Percentiles rank a stretch among this genome's conserved stretches.
Evolutionary conservation across 768 basidiomycete species (phyloP).

Genomic region (Pleurotus tuber-regium): DNA sequence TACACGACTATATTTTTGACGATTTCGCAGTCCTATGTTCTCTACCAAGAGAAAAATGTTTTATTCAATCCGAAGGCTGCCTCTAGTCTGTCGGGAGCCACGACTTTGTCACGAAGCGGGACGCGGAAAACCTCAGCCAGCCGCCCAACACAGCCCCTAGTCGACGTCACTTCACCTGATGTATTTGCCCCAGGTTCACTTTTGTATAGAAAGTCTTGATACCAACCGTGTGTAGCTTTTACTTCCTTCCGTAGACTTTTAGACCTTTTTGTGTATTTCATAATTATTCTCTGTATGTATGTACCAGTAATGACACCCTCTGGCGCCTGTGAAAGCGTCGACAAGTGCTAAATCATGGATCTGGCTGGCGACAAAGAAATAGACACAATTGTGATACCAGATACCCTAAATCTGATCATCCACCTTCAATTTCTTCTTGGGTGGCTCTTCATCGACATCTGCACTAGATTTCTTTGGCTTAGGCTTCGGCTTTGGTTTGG

Average conservation of each 20-base stretch:
- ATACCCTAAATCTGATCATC: constrained; percentile 31
- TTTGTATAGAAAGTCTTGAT: constrained; percentile 47
- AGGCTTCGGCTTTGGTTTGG: constrained; percentile 43
- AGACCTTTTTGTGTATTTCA: constrained; percentile 2
- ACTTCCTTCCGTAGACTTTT: constrained; percentile 3
- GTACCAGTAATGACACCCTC: too few relatives aligned
- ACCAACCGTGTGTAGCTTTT: constrained; percentile 11
- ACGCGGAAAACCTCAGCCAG: constrained; percentile 36
- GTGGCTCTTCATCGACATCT: constrained; percentile 49
- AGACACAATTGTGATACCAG: too few relatives aligned
- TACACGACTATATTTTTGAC: neutral
- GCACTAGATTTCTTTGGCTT: constrained; percentile 37
- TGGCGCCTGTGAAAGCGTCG: too few relatives aligned
- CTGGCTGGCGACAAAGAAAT: too few relatives aligned
- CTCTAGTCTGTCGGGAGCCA: constrained; percentile 15
- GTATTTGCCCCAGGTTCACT: constrained; percentile 79
- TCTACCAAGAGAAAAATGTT: constrained; percentile 76
- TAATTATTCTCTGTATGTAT: too few relatives aligned
- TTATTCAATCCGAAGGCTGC: constrained; percentile 46
- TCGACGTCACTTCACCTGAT: constrained; percentile 40
- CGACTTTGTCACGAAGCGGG: constrained; percentile 36
- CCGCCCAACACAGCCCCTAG: constrained; percentile 26
- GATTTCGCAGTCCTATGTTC: constrained; percentile 66
- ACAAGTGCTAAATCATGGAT: too few relatives aligned
- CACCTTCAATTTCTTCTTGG: constrained; percentile 76